phyloP scores from a whole-genome alignment of 345 rosid genomes.

The Corchorus capsularis region DNA sequence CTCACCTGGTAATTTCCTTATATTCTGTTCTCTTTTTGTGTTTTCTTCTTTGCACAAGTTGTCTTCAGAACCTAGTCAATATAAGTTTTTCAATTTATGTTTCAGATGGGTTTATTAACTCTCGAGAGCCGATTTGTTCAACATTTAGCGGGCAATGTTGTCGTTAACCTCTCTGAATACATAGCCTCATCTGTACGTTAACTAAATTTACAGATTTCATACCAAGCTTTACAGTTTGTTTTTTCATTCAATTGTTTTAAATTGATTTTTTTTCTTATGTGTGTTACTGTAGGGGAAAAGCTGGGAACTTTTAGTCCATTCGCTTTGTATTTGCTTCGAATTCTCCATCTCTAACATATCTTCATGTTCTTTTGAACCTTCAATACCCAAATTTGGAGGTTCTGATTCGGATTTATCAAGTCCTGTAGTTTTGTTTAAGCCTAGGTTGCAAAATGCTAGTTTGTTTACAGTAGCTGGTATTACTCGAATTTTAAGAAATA shows the following conservation, averaged over 20 bases:
- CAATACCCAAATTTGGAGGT: slow-evolving; percentile 23
- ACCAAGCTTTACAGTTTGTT: not conserved
- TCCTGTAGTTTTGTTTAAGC: slow-evolving; percentile 36
- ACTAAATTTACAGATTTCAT: slow-evolving; percentile 8
- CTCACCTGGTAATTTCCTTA: slow-evolving; percentile 53
- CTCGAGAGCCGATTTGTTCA: slow-evolving; percentile 50
- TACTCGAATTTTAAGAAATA: slow-evolving; percentile 48
- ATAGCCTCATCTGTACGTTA: slow-evolving; percentile 53
- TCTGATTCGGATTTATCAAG: slow-evolving; percentile 22
- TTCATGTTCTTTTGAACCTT: slow-evolving; percentile 25
- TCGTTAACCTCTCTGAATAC: slow-evolving; percentile 49
- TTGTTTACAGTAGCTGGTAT: slow-evolving; percentile 60
- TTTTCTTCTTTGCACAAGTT: not conserved
- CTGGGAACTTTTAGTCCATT: slow-evolving; percentile 48
- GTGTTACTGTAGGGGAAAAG: slow-evolving; percentile 46
- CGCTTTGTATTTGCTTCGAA: slow-evolving; percentile 51
- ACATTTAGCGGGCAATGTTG: slow-evolving; percentile 64
- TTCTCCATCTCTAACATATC: slow-evolving; percentile 36
- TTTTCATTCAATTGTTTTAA: not conserved
- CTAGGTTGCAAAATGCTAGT: slow-evolving; percentile 48
- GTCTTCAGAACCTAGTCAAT: not conserved
- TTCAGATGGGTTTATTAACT: slow-evolving; percentile 53
- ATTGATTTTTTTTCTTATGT: not conserved
- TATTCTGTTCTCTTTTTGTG: not conserved
- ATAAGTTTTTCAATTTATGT: slow-evolving; percentile 7